Conservation (phyloP, 2,329 filamentous ascomycete species). For the Neonectria faginata region DNA sequence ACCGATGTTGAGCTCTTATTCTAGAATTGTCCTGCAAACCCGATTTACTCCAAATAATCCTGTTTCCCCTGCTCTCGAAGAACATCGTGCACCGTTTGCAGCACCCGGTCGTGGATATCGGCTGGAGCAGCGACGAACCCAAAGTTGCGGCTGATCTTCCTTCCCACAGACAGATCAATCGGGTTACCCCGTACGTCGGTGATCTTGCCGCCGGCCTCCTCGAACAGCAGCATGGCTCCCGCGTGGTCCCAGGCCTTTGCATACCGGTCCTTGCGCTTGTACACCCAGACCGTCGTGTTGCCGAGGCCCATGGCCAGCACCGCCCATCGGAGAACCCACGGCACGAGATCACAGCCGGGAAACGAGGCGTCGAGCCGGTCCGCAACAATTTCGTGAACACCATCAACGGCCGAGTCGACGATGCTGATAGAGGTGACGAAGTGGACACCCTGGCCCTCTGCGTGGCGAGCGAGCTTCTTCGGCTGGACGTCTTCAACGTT, state of each 20-base stretch:
- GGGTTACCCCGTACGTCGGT: conserved; percentile 65
- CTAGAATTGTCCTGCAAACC: background rate
- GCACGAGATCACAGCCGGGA: conserved; percentile 64
- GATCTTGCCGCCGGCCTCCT: conserved; percentile 66
- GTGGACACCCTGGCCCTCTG: conserved; percentile 48
- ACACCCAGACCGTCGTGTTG: conserved; percentile 68
- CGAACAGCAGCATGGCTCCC: conserved; percentile 68
- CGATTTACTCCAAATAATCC: conserved; percentile 33
- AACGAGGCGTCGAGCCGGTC: conserved; percentile 55
- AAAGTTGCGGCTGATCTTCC: conserved; percentile 63
- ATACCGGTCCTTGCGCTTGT: conserved; percentile 59
- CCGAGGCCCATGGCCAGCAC: conserved; percentile 63
- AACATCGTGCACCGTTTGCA: conserved; percentile 82
- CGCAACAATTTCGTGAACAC: conserved; percentile 60
- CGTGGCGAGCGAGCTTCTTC: conserved; percentile 50
- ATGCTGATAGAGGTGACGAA: conserved; percentile 62
- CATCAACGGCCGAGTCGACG: conserved; percentile 61
- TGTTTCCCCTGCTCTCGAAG: conserved; percentile 58
- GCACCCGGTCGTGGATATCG: conserved; percentile 57
- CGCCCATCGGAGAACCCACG: conserved; percentile 69
- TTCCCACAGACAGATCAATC: conserved; percentile 62
- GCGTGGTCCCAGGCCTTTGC: conserved; percentile 72
- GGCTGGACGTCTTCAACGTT: conserved; percentile 39
- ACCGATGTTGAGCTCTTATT: background rate
- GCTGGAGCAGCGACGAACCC: conserved; percentile 67